These are phyloP conservation scores for Beauveria sp. DNA, from an alignment of 2,329 filamentous ascomycete species.

Conservation along the genomic window DNA sequence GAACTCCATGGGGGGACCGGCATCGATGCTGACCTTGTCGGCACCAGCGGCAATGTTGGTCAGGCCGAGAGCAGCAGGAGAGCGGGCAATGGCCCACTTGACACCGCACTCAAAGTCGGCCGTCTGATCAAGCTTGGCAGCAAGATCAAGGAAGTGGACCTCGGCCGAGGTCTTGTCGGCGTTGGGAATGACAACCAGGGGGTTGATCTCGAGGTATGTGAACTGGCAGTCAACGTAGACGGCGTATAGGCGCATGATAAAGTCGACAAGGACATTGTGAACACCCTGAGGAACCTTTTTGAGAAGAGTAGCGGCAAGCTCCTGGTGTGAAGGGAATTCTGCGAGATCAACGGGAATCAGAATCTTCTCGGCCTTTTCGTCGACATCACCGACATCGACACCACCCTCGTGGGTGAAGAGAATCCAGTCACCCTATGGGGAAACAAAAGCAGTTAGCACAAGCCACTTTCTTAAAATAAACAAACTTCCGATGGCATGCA, in stretches of 20 bases:
- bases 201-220: constrained; percentile 99
- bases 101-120: constrained; percentile 98
- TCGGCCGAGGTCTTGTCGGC: constrained; percentile 83
- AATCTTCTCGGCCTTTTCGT: constrained; percentile 97
- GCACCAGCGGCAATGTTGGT: constrained; percentile 57
- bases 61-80: constrained; percentile 79
- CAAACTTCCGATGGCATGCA: constrained; percentile 1
- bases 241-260: constrained; percentile 95
- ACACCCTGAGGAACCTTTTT: constrained; percentile 92
- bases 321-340: constrained; percentile 91
- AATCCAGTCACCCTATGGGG: constrained; percentile 87
- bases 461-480: neutral
- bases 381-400: constrained; percentile 98
- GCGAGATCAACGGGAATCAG: constrained; percentile 92
- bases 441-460: constrained; percentile 28
- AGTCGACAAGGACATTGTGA: constrained; percentile 97
- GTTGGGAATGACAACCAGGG: constrained; percentile 95
- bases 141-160: constrained; percentile 96
- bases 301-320: constrained; percentile 77
- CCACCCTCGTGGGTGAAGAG: constrained; percentile 99
- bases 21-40: constrained; percentile 84
- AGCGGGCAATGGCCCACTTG: constrained; percentile 96
- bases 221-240: constrained; percentile 99
- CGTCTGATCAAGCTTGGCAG: constrained; percentile 97
- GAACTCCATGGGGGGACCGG: constrained; percentile 97